Percentiles rank a stretch among this genome's conserved stretches.
These are phyloP conservation scores for Lepidium sativum DNA, from an alignment of 345 rosid species.

Conservation along the genomic window DNA sequence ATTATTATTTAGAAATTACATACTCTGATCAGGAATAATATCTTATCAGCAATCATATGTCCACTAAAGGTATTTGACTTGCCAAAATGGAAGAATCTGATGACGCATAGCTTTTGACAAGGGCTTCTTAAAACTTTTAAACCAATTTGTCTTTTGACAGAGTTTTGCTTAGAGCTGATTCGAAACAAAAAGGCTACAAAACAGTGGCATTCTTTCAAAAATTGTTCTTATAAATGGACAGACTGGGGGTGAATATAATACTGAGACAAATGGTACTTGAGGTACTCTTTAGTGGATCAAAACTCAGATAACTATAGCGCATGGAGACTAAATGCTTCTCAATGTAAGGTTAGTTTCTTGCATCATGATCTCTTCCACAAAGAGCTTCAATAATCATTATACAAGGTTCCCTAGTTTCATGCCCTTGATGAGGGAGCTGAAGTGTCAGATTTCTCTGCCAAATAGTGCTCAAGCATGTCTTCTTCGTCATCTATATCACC, in stretches of 20 bases:
- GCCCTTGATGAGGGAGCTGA: conserved; percentile 48
- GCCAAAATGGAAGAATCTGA: not conserved
- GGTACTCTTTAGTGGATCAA: conserved; percentile 16
- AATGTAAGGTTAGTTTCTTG: conserved; percentile 2
- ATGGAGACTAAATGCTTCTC: conserved; percentile 7
- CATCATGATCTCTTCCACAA: conserved; percentile 13
- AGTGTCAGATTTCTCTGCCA: conserved; percentile 78
- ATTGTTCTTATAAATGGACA: conserved; percentile 10
- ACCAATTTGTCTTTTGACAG: not conserved
- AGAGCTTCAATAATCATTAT: not conserved
- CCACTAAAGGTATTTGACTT: not conserved
- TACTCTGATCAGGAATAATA: conserved; percentile 4
- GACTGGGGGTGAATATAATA: not conserved
- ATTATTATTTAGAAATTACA: conserved; percentile 10
- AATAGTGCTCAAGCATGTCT: conserved; percentile 91
- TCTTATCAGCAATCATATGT: not conserved
- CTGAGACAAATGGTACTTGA: not conserved
- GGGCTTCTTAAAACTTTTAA: not conserved
- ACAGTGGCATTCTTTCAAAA: conserved; percentile 1
- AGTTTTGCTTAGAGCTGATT: conserved; percentile 1
- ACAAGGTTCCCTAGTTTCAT: conserved; percentile 25
- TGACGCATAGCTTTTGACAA: not conserved
- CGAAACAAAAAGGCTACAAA: conserved; percentile 8
- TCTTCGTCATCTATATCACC: conserved; percentile 67
- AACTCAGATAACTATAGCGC: conserved; percentile 16